A percentile compares a stretch with the other conserved stretches of the same genome.
Conservation (phyloP, 2,329 filamentous ascomycete genomes). For the Calonectria ilicicola region DNA sequence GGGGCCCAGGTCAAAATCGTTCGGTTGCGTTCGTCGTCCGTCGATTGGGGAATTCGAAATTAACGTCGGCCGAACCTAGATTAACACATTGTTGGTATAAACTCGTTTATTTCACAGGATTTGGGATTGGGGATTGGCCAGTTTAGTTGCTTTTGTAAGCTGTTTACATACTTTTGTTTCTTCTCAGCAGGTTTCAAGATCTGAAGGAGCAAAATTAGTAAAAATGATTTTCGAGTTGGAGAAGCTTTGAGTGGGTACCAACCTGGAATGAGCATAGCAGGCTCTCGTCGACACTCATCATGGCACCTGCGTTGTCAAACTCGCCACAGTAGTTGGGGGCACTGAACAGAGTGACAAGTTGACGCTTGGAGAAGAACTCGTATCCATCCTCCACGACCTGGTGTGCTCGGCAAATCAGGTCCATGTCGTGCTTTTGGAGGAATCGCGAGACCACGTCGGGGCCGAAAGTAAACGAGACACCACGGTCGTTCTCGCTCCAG, state of each 20-base stretch:
- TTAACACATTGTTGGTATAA: slow-evolving; percentile 75
- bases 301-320: slow-evolving; percentile 98
- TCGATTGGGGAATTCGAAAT: slow-evolving; percentile 42
- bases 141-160: slow-evolving; percentile 67
- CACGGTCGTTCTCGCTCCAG: slow-evolving; percentile 98
- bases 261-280: slow-evolving; percentile 99
- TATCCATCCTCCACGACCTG: slow-evolving; percentile 99
- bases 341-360: slow-evolving; percentile 96
- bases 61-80: slow-evolving; percentile 98
- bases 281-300: slow-evolving; percentile 99
- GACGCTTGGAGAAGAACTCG: slow-evolving; percentile 99
- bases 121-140: slow-evolving; percentile 37
- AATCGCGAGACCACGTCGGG: slow-evolving; percentile 97
- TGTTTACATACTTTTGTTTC: slow-evolving; percentile 99
- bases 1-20: slow-evolving; percentile 38
- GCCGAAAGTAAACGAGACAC: slow-evolving; percentile 98
- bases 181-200: slow-evolving; percentile 99
- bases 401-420: slow-evolving; percentile 97
- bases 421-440: slow-evolving; percentile 99
- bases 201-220: slow-evolving; percentile 57
- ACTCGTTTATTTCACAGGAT: slow-evolving; percentile 42
- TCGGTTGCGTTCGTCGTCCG: slow-evolving; percentile 40
- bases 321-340: slow-evolving; percentile 99
- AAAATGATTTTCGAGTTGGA: too few species aligned
- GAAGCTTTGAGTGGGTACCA: slow-evolving; percentile 39